Evolutionary conservation across 306 rosid genomes (phyloP).

Genomic region (Ormosia semicastrata): DNA sequence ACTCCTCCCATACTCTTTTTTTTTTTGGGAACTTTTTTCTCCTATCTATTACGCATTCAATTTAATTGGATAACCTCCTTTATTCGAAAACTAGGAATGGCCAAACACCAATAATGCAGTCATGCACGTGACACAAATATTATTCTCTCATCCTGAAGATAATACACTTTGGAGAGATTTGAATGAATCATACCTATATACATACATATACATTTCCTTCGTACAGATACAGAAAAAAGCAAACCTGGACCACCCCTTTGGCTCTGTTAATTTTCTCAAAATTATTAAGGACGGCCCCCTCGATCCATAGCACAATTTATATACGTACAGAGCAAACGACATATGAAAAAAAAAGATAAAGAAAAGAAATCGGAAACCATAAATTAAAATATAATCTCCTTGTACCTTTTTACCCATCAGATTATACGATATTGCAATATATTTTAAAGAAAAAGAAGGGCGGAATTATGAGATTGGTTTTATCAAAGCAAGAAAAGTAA

Average conservation of each 20-base stretch:
- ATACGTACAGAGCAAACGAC: not conserved
- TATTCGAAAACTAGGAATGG: slow-evolving; percentile 44
- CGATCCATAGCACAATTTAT: not conserved
- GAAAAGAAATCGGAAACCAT: not conserved
- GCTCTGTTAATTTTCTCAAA: not conserved
- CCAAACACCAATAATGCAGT: slow-evolving; percentile 55
- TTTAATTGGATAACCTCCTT: slow-evolving; percentile 9
- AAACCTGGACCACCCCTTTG: slow-evolving; percentile 32
- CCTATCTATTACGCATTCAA: slow-evolving; percentile 14
- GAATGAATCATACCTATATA: slow-evolving; percentile 12
- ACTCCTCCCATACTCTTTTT: not conserved
- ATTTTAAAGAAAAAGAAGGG: not conserved
- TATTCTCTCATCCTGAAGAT: not conserved
- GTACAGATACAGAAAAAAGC: slow-evolving; percentile 23
- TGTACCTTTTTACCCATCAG: not conserved
- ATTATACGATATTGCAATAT: not conserved
- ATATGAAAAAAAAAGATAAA: not conserved
- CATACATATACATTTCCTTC: not conserved
- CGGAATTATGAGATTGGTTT: not conserved
- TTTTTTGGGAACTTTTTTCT: not conserved
- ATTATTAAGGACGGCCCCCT: not conserved
- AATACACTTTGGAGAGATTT: slow-evolving; percentile 26
- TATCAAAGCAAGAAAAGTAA: not conserved
- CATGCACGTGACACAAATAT: slow-evolving; percentile 57
- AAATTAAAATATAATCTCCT: not conserved